Percentiles rank a stretch among this genome's conserved stretches.
Evolutionary conservation across 768 basidiomycete species (phyloP).

Genomic region (Lentinula edodes): DNA sequence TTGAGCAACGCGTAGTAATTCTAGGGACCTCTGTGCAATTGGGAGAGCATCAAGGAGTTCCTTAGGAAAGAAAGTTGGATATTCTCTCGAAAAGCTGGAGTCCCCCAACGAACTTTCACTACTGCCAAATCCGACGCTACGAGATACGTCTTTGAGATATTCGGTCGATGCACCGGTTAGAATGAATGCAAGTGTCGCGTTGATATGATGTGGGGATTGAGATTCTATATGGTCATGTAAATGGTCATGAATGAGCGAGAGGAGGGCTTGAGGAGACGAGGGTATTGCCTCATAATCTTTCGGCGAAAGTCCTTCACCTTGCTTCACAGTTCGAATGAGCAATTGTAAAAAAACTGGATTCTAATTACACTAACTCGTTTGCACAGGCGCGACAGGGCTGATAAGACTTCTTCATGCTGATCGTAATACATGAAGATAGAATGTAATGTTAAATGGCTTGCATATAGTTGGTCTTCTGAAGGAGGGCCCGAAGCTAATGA

Average conservation of each 20-base stretch:
- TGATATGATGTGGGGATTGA: constrained; percentile 41
- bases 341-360: neutral
- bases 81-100: constrained; percentile 28
- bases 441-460: constrained; percentile 23
- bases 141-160: constrained; percentile 54
- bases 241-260: constrained; percentile 57
- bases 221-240: constrained; percentile 49
- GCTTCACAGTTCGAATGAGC: neutral
- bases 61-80: constrained; percentile 60
- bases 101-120: constrained; percentile 20
- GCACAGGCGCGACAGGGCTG: constrained; percentile 53
- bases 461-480: constrained; percentile 15
- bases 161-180: constrained; percentile 57
- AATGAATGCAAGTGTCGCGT: constrained; percentile 61
- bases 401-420: constrained; percentile 41
- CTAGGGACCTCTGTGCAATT: constrained; percentile 64
- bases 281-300: constrained; percentile 38
- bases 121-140: constrained; percentile 49
- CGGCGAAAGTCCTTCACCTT: constrained; percentile 15
- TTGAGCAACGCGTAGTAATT: constrained; percentile 56
- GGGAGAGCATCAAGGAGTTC: constrained; percentile 48
- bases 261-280: constrained; percentile 39
- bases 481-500: constrained; percentile 36
- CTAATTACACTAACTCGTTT: constrained; percentile 40
- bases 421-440: constrained; percentile 47